Base-by-base conservation (phyloP, 306 rosid genomes). In the Elaeagnus macrophylla region DNA sequence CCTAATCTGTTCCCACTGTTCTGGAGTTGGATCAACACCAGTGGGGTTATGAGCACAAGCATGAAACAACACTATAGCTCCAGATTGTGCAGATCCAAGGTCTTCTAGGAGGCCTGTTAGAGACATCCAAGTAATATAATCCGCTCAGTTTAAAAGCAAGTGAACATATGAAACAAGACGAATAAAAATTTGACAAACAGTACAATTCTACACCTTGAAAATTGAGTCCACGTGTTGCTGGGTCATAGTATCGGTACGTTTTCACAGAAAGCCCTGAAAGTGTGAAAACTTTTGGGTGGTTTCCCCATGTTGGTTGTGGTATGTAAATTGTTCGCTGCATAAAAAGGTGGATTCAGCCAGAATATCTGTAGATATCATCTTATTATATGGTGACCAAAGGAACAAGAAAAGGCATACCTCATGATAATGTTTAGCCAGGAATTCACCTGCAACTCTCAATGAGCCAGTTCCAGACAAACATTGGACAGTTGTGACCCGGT, bases 401-500 rank as follows among this genome's bases (percentile, higher is more conserved):
- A 62, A 69, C 65, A 56, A 57, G 48, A 15, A 38, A 63, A 20
- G 47, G 67, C 62, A 51, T 85, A 93, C 99, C 68, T 93, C 85
- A 75, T 82, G 95, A 72, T 93, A 85, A 68, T 93, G 96, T 64
- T 66, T 84, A 7, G 89, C 96, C 79, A 88, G 77, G 74, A 87
- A 93, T 77, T 93, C 99, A 40, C 99, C 96, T 17, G 96, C 99
- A 73, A 93, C 94, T 72, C 99, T 87, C 72, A 93, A 67, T 32
- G 99, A 82, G 44, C 99, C 99, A 73, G 99, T 93, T 60, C 99
- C 99, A 37, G 99, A 93, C 75, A 93, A 74, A 79, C 99, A 70
- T 59, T 93, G 95, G 49, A 87, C 99, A 47, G 96, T 93, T 43
- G 86, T 72, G 17, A 87, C 72, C 68, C 96, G 77, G 66, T 88